phyloP scores from a whole-genome alignment of 306 rosid species.

The Begonia loranthoides region DNA sequence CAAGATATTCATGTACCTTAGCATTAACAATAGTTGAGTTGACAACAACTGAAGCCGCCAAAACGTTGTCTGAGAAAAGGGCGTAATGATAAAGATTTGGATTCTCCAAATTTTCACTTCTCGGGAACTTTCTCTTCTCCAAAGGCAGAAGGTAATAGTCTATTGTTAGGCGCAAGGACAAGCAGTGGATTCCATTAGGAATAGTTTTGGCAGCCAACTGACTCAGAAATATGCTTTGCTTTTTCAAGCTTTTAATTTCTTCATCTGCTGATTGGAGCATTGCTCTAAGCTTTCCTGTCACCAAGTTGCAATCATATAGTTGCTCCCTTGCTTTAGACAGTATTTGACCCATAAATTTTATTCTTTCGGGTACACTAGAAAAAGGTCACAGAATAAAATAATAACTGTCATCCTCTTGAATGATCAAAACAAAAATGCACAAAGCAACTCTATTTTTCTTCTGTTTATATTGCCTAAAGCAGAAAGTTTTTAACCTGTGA shows the following conservation, averaged over 20 bases:
- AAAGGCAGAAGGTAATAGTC: conserved; percentile 80
- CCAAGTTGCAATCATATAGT: conserved; percentile 85
- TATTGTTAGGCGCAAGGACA: conserved; percentile 87
- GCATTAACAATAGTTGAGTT: conserved; percentile 76
- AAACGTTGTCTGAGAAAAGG: conserved; percentile 94
- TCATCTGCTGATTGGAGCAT: conserved; percentile 94
- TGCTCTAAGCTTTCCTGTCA: conserved; percentile 82
- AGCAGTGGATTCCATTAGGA: conserved; percentile 95
- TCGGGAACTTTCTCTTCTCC: conserved; percentile 76
- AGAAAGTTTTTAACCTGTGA: conserved; percentile 32
- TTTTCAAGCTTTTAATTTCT: conserved; percentile 80
- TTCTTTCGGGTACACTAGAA: conserved; percentile 55
- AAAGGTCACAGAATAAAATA: conserved; percentile 15
- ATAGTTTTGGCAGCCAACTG: conserved; percentile 98
- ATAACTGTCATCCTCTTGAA: not conserved
- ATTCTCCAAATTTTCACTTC: conserved; percentile 77
- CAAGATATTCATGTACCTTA: conserved; percentile 35
- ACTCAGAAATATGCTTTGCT: conserved; percentile 91
- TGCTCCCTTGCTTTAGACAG: conserved; percentile 70
- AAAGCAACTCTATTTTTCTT: too few relatives aligned
- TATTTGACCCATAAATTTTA: conserved; percentile 80
- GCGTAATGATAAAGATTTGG: conserved; percentile 84
- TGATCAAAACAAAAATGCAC: too few relatives aligned
- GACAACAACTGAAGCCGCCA: conserved; percentile 98
- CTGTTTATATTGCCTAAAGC: too few relatives aligned